Evolutionary conservation across 306 rosid species (phyloP).

Genomic region (Oemleria cerasiformis): DNA sequence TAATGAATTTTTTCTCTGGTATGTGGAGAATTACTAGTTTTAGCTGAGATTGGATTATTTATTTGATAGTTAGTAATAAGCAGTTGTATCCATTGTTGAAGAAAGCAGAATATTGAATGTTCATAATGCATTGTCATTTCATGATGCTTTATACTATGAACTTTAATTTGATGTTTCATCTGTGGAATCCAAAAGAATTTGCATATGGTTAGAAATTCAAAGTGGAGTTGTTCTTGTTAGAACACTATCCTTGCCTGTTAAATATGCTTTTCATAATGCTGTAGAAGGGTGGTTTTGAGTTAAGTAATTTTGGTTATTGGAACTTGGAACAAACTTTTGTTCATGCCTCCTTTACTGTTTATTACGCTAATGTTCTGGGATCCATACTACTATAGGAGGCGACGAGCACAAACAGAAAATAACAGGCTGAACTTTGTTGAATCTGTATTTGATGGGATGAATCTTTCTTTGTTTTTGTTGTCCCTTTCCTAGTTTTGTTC

Average conservation of each 20-base stretch:
- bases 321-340: constrained; percentile 17
- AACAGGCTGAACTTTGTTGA: constrained; percentile 75
- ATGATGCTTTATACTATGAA: not conserved
- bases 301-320: not conserved
- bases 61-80: not conserved
- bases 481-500: constrained; percentile 4
- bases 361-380: constrained; percentile 38
- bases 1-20: not conserved
- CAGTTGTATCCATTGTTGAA: not conserved
- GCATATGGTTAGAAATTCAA: not conserved
- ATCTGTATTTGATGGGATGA: constrained; percentile 57
- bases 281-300: not conserved
- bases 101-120: not conserved
- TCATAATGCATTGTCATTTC: not conserved
- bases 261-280: not conserved
- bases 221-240: constrained; percentile 53
- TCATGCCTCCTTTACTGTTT: constrained; percentile 17
- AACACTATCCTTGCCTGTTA: constrained; percentile 17
- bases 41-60: not conserved
- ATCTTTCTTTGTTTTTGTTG: not conserved
- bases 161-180: constrained; percentile 7
- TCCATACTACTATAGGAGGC: constrained; percentile 54
- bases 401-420: constrained; percentile 56
- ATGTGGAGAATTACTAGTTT: not conserved
- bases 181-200: constrained; percentile 3